These are phyloP conservation scores for Blastomyces percursus DNA, from an alignment of 2,329 filamentous ascomycete species.

Conservation along the genomic window DNA sequence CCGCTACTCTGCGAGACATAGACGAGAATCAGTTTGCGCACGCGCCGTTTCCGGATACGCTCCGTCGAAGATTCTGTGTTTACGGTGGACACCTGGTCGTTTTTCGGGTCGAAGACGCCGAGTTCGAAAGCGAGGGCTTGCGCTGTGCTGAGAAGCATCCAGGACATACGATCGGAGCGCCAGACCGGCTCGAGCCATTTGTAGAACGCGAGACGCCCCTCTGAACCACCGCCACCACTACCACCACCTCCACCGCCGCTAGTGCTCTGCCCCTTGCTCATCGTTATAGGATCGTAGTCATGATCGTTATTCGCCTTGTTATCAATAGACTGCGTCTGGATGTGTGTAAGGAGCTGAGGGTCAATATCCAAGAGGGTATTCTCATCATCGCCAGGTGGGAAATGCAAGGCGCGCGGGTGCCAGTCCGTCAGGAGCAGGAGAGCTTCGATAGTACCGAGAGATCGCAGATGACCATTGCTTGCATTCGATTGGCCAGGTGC, in stretches of 20 bases:
- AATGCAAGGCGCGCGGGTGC: constrained; percentile 90
- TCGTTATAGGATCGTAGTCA: constrained; percentile 29
- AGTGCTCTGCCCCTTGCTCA: constrained; percentile 39
- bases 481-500: constrained; percentile 17
- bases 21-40: constrained; percentile 76
- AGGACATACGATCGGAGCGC: constrained; percentile 90
- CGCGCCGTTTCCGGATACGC: constrained; percentile 68
- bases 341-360: constrained; percentile 58
- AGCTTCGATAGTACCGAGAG: constrained; percentile 87
- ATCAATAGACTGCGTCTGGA: constrained; percentile 46
- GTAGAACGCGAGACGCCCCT: constrained; percentile 69
- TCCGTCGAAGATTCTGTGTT: constrained; percentile 43
- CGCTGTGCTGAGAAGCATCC: constrained; percentile 90
- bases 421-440: constrained; percentile 91
- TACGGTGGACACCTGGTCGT: constrained; percentile 45
- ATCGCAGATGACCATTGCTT: constrained; percentile 62
- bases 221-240: constrained; percentile 35
- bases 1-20: constrained; percentile 93
- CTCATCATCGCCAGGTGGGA: constrained; percentile 62
- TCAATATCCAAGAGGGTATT: constrained; percentile 56
- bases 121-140: constrained; percentile 86
- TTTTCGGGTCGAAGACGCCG: constrained; percentile 86
- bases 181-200: constrained; percentile 95
- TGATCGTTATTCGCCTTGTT: constrained; percentile 18
- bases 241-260: constrained; percentile 33